A percentile compares a stretch with the other conserved stretches of the same genome.
These are phyloP conservation scores for Tolypocladium album DNA, from an alignment of 2,329 filamentous ascomycete genomes.

Conservation along the genomic window DNA sequence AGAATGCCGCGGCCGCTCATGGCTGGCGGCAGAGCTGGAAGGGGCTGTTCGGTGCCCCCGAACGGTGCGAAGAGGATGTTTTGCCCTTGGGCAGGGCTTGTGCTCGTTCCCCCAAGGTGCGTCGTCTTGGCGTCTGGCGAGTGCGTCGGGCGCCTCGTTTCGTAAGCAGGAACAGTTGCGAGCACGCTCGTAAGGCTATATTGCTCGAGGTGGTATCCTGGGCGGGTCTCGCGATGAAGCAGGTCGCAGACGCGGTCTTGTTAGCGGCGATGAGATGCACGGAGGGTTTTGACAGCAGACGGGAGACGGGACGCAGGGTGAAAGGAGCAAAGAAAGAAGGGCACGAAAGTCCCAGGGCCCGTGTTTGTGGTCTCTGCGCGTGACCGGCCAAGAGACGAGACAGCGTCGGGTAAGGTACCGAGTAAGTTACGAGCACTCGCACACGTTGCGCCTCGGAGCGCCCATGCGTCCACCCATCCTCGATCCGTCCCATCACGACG, in stretches of 20 bases:
- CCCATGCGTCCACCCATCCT: background rate
- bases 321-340: background rate
- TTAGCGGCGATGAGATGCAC: background rate
- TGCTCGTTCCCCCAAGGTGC: background rate
- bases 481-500: background rate
- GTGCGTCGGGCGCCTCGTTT: background rate
- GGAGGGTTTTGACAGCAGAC: background rate
- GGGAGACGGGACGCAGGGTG: background rate
- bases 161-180: too few species aligned
- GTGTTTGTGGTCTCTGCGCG: background rate
- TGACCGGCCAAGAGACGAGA: background rate
- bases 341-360: background rate
- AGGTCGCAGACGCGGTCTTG: background rate
- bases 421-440: background rate
- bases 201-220: background rate
- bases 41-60: background rate
- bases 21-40: constrained; percentile 4
- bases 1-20: constrained; percentile 22
- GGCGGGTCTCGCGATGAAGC: background rate
- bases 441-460: background rate
- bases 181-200: too few species aligned
- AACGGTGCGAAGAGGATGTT: background rate
- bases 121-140: background rate
- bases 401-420: background rate
- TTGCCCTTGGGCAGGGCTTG: background rate